These are phyloP conservation scores for Lindgomyces ingoldianus DNA, from an alignment of 495 filamentous ascomycete species.

Conservation along the genomic window DNA sequence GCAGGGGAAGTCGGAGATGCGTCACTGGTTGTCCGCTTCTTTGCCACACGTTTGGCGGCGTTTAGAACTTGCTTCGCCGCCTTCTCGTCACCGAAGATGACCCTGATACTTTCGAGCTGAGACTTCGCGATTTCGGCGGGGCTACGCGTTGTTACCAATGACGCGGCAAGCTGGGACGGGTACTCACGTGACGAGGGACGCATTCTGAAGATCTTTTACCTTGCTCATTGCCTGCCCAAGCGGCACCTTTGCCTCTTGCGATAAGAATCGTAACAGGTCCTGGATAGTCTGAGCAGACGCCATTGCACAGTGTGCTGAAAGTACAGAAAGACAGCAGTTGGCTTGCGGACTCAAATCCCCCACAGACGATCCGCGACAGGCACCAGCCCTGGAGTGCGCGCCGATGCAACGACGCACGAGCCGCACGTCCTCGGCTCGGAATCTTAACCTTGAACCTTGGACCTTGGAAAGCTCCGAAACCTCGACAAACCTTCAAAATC, in stretches of 20 bases:
- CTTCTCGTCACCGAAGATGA: conserved; percentile 69
- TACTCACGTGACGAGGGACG: conserved; percentile 50
- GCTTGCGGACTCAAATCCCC: neutral
- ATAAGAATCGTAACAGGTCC: conserved; percentile 73
- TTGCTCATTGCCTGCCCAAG: conserved; percentile 70
- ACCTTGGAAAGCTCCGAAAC: neutral
- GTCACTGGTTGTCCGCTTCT: conserved; percentile 52
- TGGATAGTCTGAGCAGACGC: conserved; percentile 57
- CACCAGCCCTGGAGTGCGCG: neutral
- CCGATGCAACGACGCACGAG: neutral
- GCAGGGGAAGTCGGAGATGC: conserved; percentile 10
- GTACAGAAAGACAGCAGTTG: neutral
- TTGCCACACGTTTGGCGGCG: conserved; percentile 64
- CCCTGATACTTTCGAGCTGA: conserved; percentile 55
- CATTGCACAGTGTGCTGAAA: conserved; percentile 37
- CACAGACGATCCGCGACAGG: neutral
- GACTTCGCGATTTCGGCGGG: conserved; percentile 63
- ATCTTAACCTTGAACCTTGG: neutral
- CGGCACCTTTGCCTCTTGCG: conserved; percentile 69
- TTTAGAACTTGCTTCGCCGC: conserved; percentile 63
- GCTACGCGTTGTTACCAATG: conserved; percentile 20
- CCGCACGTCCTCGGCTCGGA: neutral
- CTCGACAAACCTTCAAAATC: neutral
- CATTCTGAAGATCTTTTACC: conserved; percentile 65
- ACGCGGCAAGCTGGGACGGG: neutral